phyloP scores from a whole-genome alignment of 2,329 filamentous ascomycete genomes.

The Ophiostoma ips region DNA sequence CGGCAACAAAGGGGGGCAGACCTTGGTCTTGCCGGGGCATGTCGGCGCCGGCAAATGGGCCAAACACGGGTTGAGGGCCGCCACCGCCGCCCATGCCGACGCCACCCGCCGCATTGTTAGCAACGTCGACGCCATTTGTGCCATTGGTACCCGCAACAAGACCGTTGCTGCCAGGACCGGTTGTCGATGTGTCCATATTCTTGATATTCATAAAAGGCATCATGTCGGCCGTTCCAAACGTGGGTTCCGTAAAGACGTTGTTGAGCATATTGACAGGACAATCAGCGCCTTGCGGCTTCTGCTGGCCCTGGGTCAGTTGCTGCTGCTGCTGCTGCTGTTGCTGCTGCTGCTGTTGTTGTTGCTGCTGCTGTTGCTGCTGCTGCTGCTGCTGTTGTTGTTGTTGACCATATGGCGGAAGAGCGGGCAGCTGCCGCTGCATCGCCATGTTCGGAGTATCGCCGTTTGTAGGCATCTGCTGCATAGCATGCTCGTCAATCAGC shows the following conservation, averaged over 20 bases:
- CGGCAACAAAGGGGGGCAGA: slow-evolving; percentile 8
- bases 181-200: background rate
- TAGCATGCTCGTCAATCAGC: slow-evolving; percentile 7
- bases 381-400: slow-evolving; percentile 1
- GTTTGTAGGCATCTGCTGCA: background rate
- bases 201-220: slow-evolving; percentile 17
- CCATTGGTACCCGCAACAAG: background rate
- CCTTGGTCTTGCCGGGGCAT: slow-evolving; percentile 14
- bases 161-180: background rate
- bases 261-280: slow-evolving; percentile 21
- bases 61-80: slow-evolving; percentile 4
- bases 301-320: background rate
- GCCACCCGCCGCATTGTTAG: background rate
- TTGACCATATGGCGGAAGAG: background rate
- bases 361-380: background rate
- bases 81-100: background rate
- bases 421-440: slow-evolving; percentile 2
- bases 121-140: background rate
- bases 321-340: slow-evolving; percentile 2
- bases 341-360: slow-evolving; percentile 1
- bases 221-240: slow-evolving; percentile 23
- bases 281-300: background rate
- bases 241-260: slow-evolving; percentile 24
- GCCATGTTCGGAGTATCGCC: background rate
- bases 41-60: slow-evolving; percentile 6